phyloP scores from a whole-genome alignment of 2,329 filamentous ascomycete species.

The Fusarium aywerte region DNA sequence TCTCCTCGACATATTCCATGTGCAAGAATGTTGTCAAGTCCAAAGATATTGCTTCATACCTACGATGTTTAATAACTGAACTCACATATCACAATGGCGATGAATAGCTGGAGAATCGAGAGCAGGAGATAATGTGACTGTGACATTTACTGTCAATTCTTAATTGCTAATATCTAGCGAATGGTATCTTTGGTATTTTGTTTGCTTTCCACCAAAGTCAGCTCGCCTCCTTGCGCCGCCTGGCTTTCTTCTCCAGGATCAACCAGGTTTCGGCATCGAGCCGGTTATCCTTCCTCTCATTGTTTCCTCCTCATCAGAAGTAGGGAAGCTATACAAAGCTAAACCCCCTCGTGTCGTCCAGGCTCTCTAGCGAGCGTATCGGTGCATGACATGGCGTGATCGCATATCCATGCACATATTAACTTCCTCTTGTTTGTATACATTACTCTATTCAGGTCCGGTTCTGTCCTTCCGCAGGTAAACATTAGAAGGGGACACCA shows the following conservation, averaged over 20 bases:
- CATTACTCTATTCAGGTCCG: conserved; percentile 54
- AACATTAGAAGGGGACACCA: conserved; percentile 44
- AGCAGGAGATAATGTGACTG: conserved; percentile 19
- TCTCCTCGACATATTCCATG: neutral
- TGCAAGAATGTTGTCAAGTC: neutral
- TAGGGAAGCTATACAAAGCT: conserved; percentile 23
- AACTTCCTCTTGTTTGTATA: conserved; percentile 52
- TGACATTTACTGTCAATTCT: conserved; percentile 39
- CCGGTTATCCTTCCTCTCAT: conserved; percentile 19
- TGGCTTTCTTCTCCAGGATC: conserved; percentile 38
- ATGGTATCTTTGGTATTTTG: conserved; percentile 54
- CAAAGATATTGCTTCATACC: neutral
- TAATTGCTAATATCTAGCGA: conserved; percentile 53
- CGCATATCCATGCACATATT: conserved; percentile 50
- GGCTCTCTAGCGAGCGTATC: conserved; percentile 50
- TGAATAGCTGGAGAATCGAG: no score
- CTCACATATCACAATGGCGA: neutral
- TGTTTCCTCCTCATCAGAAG: conserved; percentile 39
- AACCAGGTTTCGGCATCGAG: conserved; percentile 29
- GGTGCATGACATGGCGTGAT: conserved; percentile 46
- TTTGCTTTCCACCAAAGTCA: conserved; percentile 35
- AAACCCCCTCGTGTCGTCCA: conserved; percentile 28
- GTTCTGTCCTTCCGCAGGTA: conserved; percentile 43
- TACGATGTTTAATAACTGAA: neutral
- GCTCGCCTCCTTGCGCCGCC: conserved; percentile 38